Evolutionary conservation across 352 stramenopile genomes (phyloP).

Genomic region (Peronospora belbahrii): DNA sequence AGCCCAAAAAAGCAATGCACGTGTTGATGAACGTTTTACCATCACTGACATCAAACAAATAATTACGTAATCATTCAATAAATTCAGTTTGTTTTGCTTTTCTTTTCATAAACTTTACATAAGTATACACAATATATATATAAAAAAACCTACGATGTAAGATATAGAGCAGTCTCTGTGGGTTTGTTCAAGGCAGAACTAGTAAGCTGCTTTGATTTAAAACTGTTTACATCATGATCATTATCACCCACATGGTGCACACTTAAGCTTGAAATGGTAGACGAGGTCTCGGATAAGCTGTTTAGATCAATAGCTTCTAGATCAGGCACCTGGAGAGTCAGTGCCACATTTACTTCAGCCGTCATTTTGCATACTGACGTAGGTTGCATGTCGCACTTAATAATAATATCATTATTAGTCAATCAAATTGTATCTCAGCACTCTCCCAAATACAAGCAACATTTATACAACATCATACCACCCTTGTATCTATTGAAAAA

Average conservation of each 20-base stretch:
- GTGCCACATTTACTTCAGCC: slow-evolving; percentile 2
- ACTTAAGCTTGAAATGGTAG: slow-evolving; percentile 24
- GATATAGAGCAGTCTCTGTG: slow-evolving; percentile 21
- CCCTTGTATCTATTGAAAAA: slow-evolving; percentile 1
- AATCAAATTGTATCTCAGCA: no score
- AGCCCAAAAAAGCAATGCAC: slow-evolving; percentile 89
- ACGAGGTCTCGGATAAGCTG: slow-evolving; percentile 18
- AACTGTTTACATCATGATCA: neutral
- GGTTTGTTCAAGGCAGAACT: slow-evolving; percentile 16
- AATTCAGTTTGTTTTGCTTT: neutral
- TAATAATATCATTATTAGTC: no score
- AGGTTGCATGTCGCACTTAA: no score
- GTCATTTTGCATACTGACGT: slow-evolving; percentile 20
- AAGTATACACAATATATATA: neutral
- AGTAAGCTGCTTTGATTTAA: slow-evolving; percentile 13
- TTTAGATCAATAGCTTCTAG: slow-evolving; percentile 25
- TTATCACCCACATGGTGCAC: slow-evolving; percentile 1
- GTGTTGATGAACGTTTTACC: slow-evolving; percentile 64
- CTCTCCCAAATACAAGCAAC: slow-evolving; percentile 11
- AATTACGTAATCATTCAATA: slow-evolving; percentile 1
- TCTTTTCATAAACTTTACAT: neutral
- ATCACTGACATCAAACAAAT: slow-evolving; percentile 24
- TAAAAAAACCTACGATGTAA: slow-evolving; percentile 33
- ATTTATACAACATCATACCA: slow-evolving; percentile 1
- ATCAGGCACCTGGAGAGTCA: slow-evolving; percentile 22